phyloP scores from a whole-genome alignment of 2,329 filamentous ascomycete species.

The Allantophomopsis cytisporea region DNA sequence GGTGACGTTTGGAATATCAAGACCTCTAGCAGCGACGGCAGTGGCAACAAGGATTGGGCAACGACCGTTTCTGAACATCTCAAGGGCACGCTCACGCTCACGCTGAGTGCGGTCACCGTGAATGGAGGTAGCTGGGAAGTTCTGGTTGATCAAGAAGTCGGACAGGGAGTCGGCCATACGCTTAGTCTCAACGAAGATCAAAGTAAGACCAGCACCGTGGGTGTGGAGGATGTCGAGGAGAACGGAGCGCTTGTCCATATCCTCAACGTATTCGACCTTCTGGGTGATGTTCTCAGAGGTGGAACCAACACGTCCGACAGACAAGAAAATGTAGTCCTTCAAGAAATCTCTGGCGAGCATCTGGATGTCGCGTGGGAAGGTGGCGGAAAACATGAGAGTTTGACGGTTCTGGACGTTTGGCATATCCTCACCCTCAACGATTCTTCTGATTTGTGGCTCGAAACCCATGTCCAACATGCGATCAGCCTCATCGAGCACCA shows the following conservation, averaged over 20 bases:
- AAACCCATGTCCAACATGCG: constrained; percentile 99
- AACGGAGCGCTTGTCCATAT: constrained; percentile 93
- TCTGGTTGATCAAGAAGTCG: constrained; percentile 97
- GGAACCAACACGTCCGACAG: constrained; percentile 94
- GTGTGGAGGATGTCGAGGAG: constrained; percentile 96
- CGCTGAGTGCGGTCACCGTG: constrained; percentile 98
- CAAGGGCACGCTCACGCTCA: constrained; percentile 93
- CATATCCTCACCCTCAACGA: constrained; percentile 98
- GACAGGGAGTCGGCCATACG: constrained; percentile 97
- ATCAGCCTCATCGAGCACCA: constrained; percentile 97
- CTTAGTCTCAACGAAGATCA: constrained; percentile 99
- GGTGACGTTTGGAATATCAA: constrained; percentile 87
- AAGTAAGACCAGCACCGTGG: constrained; percentile 73
- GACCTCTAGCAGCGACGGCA: constrained; percentile 68
- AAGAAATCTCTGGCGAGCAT: constrained; percentile 98
- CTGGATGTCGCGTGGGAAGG: constrained; percentile 97
- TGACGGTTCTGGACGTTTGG: constrained; percentile 70
- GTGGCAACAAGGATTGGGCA: constrained; percentile 96
- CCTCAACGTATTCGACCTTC: constrained; percentile 96
- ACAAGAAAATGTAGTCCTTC: constrained; percentile 98
- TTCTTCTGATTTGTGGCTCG: constrained; percentile 97
- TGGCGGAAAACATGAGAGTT: constrained; percentile 99
- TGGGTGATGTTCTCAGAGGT: constrained; percentile 99
- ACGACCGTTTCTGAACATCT: constrained; percentile 92
- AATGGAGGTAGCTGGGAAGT: constrained; percentile 95